phyloP scores from a whole-genome alignment of 495 filamentous ascomycete species.

The Aspergillus conjunctus region DNA sequence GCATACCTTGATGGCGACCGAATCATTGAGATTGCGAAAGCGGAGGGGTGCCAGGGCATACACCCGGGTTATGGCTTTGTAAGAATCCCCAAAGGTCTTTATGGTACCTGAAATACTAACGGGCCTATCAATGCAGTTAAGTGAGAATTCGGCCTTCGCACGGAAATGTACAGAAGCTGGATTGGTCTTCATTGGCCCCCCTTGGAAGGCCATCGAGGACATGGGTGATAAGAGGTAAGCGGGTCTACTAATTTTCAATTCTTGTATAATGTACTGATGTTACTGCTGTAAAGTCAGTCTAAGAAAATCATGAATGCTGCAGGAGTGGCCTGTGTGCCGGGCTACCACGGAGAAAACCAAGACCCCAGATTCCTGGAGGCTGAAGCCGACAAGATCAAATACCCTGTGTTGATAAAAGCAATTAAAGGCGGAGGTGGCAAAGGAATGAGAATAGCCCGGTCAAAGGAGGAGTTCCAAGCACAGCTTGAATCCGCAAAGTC shows the following conservation, averaged over 20 bases:
- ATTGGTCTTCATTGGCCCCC: constrained; percentile 91
- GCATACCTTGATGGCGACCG: constrained; percentile 91
- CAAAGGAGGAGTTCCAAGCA: constrained; percentile 72
- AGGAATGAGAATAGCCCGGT: constrained; percentile 93
- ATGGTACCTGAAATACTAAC: constrained; percentile 15
- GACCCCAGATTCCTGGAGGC: constrained; percentile 66
- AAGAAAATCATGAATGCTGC: constrained; percentile 96
- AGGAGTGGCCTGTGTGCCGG: constrained; percentile 93
- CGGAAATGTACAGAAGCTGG: constrained; percentile 87
- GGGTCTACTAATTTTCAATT: neutral
- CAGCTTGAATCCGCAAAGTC: constrained; percentile 86
- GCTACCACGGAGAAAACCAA: constrained; percentile 91
- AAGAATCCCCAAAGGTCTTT: constrained; percentile 26
- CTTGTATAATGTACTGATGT: constrained; percentile 11
- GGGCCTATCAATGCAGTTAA: constrained; percentile 45
- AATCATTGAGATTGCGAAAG: constrained; percentile 85
- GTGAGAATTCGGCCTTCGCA: constrained; percentile 92
- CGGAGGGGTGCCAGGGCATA: constrained; percentile 81
- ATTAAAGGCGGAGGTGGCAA: constrained; percentile 97
- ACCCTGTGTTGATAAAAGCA: constrained; percentile 94
- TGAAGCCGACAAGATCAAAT: constrained; percentile 80
- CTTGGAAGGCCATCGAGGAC: constrained; percentile 87
- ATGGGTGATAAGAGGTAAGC: constrained; percentile 93
- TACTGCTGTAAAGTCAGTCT: constrained; percentile 52
- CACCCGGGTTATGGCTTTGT: constrained; percentile 98